Evolutionary conservation across 805 yeast species (phyloP).

Genomic region (Citeromyces matritensis): DNA sequence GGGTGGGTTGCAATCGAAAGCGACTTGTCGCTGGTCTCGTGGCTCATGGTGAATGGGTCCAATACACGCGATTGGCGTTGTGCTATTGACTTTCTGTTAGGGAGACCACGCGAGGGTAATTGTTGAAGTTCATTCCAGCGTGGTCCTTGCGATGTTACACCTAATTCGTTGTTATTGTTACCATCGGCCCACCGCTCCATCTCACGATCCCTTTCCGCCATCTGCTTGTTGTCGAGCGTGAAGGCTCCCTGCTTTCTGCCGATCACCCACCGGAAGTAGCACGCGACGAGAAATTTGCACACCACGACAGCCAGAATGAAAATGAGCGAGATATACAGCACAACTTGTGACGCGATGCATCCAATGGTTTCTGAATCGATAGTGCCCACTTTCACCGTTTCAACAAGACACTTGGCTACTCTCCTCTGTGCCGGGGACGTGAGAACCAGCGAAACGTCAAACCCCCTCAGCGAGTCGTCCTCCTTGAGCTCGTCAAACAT

Average conservation of each 20-base stretch:
- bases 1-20: constrained; percentile 54
- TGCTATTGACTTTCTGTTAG: not conserved
- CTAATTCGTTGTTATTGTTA: constrained; percentile 25
- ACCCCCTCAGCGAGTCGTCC: constrained; percentile 46
- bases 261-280: constrained; percentile 78
- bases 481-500: constrained; percentile 50
- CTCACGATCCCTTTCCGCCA: constrained; percentile 47
- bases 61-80: not conserved
- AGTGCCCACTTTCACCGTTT: constrained; percentile 78
- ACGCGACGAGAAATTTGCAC: constrained; percentile 69
- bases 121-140: too few species aligned
- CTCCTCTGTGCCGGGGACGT: constrained; percentile 51
- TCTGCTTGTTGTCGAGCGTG: constrained; percentile 23
- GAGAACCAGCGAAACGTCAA: constrained; percentile 66
- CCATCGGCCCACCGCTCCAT: constrained; percentile 83
- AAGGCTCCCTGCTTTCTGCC: constrained; percentile 74
- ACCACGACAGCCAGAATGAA: constrained; percentile 74
- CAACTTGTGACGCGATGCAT: constrained; percentile 82
- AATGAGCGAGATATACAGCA: constrained; percentile 64
- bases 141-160: too few species aligned
- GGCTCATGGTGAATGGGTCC: not conserved
- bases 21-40: constrained; percentile 14
- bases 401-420: constrained; percentile 71
- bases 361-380: constrained; percentile 86
- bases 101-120: not conserved